Percentiles rank a stretch among this genome's conserved stretches.
phyloP scores from a whole-genome alignment of 768 basidiomycete species.

The Calocera cornea region DNA sequence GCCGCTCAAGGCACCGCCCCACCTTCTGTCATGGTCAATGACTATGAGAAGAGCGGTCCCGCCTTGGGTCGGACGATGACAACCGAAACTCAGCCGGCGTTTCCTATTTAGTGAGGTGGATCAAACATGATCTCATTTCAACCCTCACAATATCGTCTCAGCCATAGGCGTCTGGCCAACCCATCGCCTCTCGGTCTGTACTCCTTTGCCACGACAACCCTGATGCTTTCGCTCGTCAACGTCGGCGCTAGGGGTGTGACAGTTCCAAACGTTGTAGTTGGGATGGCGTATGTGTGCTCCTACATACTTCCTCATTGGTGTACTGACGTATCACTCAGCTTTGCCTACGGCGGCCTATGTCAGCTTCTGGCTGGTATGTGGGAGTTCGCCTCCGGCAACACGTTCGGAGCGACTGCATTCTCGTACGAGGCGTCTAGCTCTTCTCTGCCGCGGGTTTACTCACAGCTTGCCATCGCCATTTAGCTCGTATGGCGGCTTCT shows the following conservation, averaged over 20 bases:
- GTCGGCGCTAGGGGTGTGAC: neutral
- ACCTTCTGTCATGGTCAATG: neutral
- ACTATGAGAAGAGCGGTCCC: neutral
- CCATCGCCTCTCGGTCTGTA: neutral
- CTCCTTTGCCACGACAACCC: neutral
- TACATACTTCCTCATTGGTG: too few species aligned
- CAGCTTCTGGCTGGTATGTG: constrained; percentile 18
- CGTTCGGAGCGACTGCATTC: constrained; percentile 22
- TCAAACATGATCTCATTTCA: neutral
- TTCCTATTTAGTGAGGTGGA: neutral
- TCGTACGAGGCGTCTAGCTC: neutral
- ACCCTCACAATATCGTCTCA: neutral
- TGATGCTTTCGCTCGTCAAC: neutral
- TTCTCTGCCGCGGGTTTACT: neutral
- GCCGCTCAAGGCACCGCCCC: neutral
- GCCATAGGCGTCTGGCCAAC: neutral
- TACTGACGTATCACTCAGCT: too few species aligned
- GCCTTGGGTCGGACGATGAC: neutral
- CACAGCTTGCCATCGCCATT: too few species aligned
- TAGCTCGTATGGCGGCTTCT: constrained; percentile 4
- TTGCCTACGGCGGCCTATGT: constrained; percentile 12
- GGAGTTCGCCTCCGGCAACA: constrained; percentile 23
- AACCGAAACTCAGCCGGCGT: neutral
- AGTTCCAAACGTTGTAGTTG: neutral
- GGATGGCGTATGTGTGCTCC: neutral